Evolutionary conservation across 177 flowering plant species (phyloP), one percentile per base, ranked within the genome.

Genomic region (Vitis hybrid): DNA sequence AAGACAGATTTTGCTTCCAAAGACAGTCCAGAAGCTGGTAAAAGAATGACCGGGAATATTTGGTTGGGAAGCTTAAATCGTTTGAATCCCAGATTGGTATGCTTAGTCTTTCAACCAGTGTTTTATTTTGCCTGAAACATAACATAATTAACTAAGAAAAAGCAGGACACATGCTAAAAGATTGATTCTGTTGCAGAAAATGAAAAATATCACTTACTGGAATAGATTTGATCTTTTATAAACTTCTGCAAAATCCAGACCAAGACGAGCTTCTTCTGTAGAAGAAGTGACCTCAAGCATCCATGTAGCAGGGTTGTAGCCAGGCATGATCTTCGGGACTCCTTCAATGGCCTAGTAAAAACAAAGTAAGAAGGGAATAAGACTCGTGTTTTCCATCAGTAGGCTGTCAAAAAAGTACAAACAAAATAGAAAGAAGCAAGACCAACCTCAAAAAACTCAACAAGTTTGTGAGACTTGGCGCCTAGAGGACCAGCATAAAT

Each of bases 401-500:
- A 27, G 30, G 46, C 6, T 41, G 46, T 8, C 9, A 41, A 41
- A 41, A 41, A 41, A 41, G 46, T 6, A 0, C 8, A 41, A 4
- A 8, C 46, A 4, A 4, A 41, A 41, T 41, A 4, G 46, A 41
- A 5, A 41, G 46, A 41, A 58, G 65, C 10, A 58, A 67, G 13
- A 54, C 11, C 18, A 64, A 93, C 99, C 99, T 91, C 97, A 82
- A 96, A 92, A 78, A 80, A 96, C 66, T 86, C 82, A 53, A 96
- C 72, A 30, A 96, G 90, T 69, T 90, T 90, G 73, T 77, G 67
- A 52, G 99, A 96, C 63, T 83, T 90, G 41, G 83, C 69, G 13
- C 99, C 99, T 61, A 96, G 84, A 58, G 91, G 91, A 77, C 99
- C 99, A 54, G 99, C 98, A 85, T 96, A 96, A 70, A 96, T 93